Evolutionary conservation across 345 rosid genomes (phyloP), one percentile per base, ranked within the genome.

Genomic region (Moricandia arvensis): DNA sequence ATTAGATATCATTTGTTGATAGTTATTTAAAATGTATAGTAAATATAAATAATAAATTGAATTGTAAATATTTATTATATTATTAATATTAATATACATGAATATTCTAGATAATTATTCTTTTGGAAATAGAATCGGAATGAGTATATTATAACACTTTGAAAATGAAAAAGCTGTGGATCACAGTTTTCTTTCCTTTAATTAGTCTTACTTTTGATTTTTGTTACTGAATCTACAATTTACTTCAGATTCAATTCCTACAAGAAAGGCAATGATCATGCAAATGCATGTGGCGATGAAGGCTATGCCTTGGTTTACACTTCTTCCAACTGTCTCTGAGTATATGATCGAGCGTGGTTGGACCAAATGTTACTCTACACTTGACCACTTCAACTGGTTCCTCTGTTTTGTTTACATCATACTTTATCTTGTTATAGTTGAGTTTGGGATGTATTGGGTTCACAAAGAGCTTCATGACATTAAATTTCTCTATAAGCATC

Each of bases 281-380:
- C 99, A 95, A 79, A 92, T 95, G 34, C 88, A 71, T 80, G 97
- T 95, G 73, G 88, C 97, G 4, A 88, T 92, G 99, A 90, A 95
- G 82, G 89, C 97, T 15, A 89, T 89, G 97, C 97, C 97, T 8
- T 90, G 89, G 88, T 95, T 89, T 83, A 72, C 80, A 79, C 86
- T 80, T 76, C 2, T 21, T 2, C 1, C 24, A 21, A 21, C 24
- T 21, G 24, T 21, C 24, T 0, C 24, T 21, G 24, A 21, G 24
- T 21, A 21, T 21, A 21, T 21, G 24, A 21, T 21, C 24, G 24
- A 21, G 24, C 24, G 24, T 21, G 24, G 24, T 21, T 21, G 24
- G 24, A 21, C 24, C 24, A 21, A 21, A 21, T 21, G 24, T 21
- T 21, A 21, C 24, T 21, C 24, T 21, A 21, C 24, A 21, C 74